Evolutionary conservation across 169 alveolate species (phyloP).

Genomic region (Pseudocohnilembus persalinus): DNA sequence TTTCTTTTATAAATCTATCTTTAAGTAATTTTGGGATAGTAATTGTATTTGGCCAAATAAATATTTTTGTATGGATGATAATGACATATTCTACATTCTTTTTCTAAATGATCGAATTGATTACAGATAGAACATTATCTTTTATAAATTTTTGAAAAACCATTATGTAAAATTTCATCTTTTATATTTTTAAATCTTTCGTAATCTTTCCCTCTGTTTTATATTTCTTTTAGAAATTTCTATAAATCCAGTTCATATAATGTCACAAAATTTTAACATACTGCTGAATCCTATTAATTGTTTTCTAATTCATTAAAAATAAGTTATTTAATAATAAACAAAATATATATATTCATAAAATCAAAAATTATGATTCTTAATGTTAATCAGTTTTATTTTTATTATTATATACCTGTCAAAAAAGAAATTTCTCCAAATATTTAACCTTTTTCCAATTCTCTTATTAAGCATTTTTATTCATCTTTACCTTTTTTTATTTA

Average conservation of each 20-base stretch:
- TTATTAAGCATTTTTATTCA: neutral
- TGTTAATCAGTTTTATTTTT: too few relatives aligned
- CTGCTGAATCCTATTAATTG: neutral
- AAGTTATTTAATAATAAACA: neutral
- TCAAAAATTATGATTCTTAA: too few relatives aligned
- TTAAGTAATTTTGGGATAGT: neutral
- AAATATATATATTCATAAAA: too few relatives aligned
- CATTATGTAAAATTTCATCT: neutral
- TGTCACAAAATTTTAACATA: neutral
- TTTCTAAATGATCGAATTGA: neutral
- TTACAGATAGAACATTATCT: neutral
- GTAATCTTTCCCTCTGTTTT: neutral
- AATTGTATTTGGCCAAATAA: neutral
- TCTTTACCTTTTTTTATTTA: neutral
- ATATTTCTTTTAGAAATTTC: too few relatives aligned
- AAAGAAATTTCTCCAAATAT: neutral
- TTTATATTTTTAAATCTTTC: neutral
- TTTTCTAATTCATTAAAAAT: neutral
- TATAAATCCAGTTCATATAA: neutral
- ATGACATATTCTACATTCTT: neutral
- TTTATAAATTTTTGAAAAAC: neutral
- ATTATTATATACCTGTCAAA: neutral
- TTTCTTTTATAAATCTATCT: too few relatives aligned
- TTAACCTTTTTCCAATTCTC: neutral
- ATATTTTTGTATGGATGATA: neutral